Evolutionary conservation across 768 basidiomycete genomes (phyloP), one percentile per base, ranked within the genome.

Genomic region (Crepidotus variabilis): DNA sequence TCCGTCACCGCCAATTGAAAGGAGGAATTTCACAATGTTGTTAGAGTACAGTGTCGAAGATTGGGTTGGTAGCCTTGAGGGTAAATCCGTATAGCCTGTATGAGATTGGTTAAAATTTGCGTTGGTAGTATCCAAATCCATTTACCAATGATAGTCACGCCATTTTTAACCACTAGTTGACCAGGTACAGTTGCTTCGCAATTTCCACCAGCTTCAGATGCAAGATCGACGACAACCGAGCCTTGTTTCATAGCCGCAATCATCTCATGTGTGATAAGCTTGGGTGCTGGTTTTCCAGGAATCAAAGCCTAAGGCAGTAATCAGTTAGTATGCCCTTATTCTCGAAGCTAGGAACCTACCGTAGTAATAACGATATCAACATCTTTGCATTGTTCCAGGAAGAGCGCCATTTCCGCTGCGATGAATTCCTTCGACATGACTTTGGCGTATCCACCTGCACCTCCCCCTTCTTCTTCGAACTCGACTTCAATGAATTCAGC

Each of bases 201-300:
- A 60, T 94, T 94, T 13, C 92, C 92, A n/a, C 92, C 92, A 47
- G 90, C 82, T 72, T 94, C 92, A 14, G 91, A 87, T 36, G 92
- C 92, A 57, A 90, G 68, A 69, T 94, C 92, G 23, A 94, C 92
- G 52, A 94, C 83, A 24, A 94, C 85, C 4, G 92, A 94, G 22
- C 92, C 92, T 72, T 90, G 90, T 63, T 90, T 93, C 92, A 94
- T 93, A n/a, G 85, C 88, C 39, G 85, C 82, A 13, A 94, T 79
- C 88, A 94, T 93, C 75, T 90, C 87, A 59, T 85, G 78, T 5
- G 86, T 90, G 65, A 94, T 92, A 46, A 94, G 69, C 67, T 86
- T 94, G 0, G 92, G 92, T 1, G 92, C 92, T 8, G 88, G 90
- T 76, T 83, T 86, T 10, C 92, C 92, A 22, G 92, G 92, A 64